A percentile compares a stretch with the other conserved stretches of the same genome.
Evolutionary conservation across 768 basidiomycete species (phyloP).

Genomic region (Gelatoporia subvermispora): DNA sequence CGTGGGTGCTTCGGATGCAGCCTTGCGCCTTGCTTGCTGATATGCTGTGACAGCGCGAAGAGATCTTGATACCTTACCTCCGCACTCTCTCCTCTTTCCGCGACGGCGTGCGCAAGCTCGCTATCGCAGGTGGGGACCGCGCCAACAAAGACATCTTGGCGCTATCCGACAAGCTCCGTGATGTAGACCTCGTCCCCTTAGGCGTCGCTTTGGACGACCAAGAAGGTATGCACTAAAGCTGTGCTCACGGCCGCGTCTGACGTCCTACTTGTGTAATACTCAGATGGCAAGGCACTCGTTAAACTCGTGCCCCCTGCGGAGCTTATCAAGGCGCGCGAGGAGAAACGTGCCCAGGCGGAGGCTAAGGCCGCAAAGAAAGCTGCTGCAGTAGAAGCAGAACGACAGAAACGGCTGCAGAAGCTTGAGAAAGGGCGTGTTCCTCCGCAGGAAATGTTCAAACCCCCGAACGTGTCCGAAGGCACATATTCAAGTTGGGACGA

Average conservation of each 20-base stretch:
- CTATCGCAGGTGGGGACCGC: conserved; percentile 63
- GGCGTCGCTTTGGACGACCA: conserved; percentile 97
- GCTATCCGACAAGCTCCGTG: conserved; percentile 86
- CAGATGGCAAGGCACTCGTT: conserved; percentile 92
- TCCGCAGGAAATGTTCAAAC: conserved; percentile 78
- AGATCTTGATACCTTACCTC: conserved; percentile 85
- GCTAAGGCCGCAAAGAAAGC: conserved; percentile 81
- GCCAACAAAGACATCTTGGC: conserved; percentile 77
- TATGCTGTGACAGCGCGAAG: conserved; percentile 58
- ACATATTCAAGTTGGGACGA: conserved; percentile 84
- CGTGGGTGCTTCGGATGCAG: conserved; percentile 32
- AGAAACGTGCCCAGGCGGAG: conserved; percentile 70
- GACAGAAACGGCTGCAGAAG: conserved; percentile 64
- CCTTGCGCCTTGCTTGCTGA: conserved; percentile 4
- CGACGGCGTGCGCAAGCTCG: conserved; percentile 79
- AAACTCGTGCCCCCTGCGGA: conserved; percentile 84
- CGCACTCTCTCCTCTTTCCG: conserved; percentile 84
- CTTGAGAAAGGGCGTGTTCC: conserved; percentile 80
- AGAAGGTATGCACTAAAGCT: conserved; percentile 52
- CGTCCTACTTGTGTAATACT: not conserved
- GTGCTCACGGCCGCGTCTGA: not conserved
- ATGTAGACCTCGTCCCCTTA: conserved; percentile 85
- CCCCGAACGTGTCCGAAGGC: conserved; percentile 69
- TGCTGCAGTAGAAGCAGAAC: conserved; percentile 57
- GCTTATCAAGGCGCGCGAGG: conserved; percentile 80